Conservation (phyloP, 2,329 filamentous ascomycete genomes). For the Colletotrichum spaethianum region DNA sequence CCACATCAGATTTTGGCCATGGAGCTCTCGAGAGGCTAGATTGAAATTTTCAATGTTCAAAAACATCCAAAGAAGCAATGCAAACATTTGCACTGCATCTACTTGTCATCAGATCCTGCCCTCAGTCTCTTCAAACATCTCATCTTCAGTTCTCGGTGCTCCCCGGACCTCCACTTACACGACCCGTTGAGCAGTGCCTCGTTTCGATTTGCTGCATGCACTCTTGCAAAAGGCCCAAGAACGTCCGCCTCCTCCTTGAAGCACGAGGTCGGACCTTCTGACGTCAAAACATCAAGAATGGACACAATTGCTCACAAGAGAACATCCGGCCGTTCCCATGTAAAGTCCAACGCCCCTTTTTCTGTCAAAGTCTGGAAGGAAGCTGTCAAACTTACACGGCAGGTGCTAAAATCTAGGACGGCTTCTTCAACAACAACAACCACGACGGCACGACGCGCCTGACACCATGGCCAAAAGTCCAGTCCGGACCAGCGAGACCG, state of each 20-base stretch:
- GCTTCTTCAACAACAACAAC: not conserved
- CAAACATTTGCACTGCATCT: not conserved
- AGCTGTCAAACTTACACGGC: conserved; percentile 13
- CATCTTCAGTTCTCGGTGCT: conserved; percentile 2
- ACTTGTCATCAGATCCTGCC: not conserved
- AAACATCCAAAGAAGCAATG: not conserved
- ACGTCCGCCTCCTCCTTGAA: conserved; percentile 17
- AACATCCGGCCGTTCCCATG: conserved; percentile 8
- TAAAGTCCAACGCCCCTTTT: conserved; percentile 4
- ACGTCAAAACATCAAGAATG: conserved; percentile 25
- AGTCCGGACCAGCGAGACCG: not conserved
- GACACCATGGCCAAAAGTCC: conserved; percentile 3
- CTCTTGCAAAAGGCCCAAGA: conserved; percentile 17
- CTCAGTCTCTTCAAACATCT: not conserved
- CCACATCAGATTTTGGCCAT: not conserved
- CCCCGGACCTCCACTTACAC: conserved; percentile 23
- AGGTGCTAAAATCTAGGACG: conserved; percentile 2
- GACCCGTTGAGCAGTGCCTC: conserved; percentile 14
- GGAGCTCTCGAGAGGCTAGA: not conserved
- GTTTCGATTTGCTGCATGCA: conserved; percentile 24
- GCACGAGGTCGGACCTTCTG: conserved; percentile 22
- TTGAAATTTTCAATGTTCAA: not conserved
- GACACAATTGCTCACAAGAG: not conserved
- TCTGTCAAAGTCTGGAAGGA: conserved; percentile 10
- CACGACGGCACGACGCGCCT: not conserved